Evolutionary conservation across 2,329 filamentous ascomycete genomes (phyloP).

Genomic region (Fusarium staphyleae): DNA sequence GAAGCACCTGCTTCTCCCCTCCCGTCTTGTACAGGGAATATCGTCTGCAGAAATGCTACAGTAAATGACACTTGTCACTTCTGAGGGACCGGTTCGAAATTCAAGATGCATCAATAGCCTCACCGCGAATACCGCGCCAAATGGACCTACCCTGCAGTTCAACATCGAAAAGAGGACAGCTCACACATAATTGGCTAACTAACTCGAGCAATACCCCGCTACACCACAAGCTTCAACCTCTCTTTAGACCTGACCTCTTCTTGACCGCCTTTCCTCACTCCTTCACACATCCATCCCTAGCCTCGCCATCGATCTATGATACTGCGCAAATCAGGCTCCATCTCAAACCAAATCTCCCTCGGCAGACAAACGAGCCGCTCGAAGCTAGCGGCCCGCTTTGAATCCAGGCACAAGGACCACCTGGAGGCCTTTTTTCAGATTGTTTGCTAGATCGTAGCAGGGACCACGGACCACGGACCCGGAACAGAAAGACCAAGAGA

Average conservation of each 20-base stretch:
- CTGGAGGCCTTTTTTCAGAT: conserved; percentile 21
- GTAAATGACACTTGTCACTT: conserved; percentile 4
- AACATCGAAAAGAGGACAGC: neutral
- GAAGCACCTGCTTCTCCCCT: neutral
- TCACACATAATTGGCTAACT: conserved; percentile 13
- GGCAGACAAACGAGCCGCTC: neutral
- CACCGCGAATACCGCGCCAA: neutral
- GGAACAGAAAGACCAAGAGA: conserved; percentile 7
- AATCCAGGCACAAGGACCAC: conserved; percentile 40
- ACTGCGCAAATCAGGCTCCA: conserved; percentile 13
- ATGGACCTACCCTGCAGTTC: conserved; percentile 26
- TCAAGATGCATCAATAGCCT: conserved; percentile 11
- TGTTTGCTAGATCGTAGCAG: conserved; percentile 23
- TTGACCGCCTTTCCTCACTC: conserved; percentile 39
- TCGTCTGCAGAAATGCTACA: too few relatives aligned
- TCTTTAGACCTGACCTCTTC: conserved; percentile 7
- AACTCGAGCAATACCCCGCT: neutral
- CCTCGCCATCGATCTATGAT: conserved; percentile 16
- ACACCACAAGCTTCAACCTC: neutral
- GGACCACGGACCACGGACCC: conserved; percentile 19
- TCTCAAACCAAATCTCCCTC: conserved; percentile 6
- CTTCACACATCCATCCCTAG: conserved; percentile 22
- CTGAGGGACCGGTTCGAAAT: neutral
- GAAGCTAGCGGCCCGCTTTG: conserved; percentile 33
- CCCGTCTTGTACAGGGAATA: neutral